Percentiles rank a stretch among this genome's conserved stretches.
phyloP scores from a whole-genome alignment of 2,329 filamentous ascomycete genomes.

The Furcasterigmium furcatum region DNA sequence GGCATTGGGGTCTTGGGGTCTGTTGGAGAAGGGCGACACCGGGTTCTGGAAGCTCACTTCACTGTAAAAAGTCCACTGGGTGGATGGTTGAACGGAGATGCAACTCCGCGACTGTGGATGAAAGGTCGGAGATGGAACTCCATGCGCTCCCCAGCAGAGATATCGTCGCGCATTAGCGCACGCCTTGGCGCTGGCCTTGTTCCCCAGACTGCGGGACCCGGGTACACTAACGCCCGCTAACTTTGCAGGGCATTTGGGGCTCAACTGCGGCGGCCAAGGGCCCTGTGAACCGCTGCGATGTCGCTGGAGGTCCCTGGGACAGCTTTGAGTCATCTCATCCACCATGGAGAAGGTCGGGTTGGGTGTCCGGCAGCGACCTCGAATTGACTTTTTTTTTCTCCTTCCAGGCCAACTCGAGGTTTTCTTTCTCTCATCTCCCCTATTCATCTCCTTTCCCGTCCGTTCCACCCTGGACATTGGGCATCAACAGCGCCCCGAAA shows the following conservation, averaged over 20 bases:
- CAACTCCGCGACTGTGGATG: neutral
- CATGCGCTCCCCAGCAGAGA: neutral
- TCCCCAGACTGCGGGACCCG: neutral
- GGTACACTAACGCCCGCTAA: neutral
- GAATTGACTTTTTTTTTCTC: neutral
- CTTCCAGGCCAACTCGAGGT: neutral
- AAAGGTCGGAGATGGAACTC: neutral
- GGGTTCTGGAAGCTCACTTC: no score
- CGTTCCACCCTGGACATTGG: neutral
- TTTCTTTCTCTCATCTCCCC: neutral
- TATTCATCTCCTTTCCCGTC: neutral
- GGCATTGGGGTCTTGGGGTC: no score
- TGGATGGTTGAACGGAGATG: neutral
- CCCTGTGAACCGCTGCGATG: neutral
- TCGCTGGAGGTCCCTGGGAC: neutral
- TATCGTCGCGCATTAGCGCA: neutral
- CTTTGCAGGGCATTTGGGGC: neutral
- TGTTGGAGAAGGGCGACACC: no score
- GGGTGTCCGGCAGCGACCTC: no score
- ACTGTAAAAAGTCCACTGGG: no score
- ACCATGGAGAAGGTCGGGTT: neutral
- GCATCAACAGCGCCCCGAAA: neutral
- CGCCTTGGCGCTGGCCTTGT: neutral
- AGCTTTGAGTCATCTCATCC: neutral
- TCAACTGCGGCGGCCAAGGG: neutral